These are phyloP conservation scores for Byssoonygena ceratinophila DNA, from an alignment of 2,329 filamentous ascomycete genomes.

Conservation along the genomic window DNA sequence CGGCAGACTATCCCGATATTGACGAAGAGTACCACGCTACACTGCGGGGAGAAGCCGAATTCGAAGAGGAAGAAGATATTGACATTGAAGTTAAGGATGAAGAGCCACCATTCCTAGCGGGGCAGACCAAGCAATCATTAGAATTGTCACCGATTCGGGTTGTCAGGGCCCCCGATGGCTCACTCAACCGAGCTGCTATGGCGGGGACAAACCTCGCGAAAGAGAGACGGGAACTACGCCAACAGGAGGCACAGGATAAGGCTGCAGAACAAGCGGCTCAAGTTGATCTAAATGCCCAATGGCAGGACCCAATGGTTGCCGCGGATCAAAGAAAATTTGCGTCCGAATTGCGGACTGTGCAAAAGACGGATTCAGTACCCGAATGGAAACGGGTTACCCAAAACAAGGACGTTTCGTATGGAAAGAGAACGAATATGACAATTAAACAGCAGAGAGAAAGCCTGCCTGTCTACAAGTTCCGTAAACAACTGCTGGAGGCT, in stretches of 20 bases:
- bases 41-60: constrained; percentile 69
- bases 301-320: constrained; percentile 92
- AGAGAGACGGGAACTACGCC: constrained; percentile 76
- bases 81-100: constrained; percentile 96
- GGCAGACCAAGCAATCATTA: constrained; percentile 91
- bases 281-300: constrained; percentile 77
- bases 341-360: constrained; percentile 59
- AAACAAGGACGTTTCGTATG: constrained; percentile 67
- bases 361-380: constrained; percentile 58
- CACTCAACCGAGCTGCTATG: constrained; percentile 92
- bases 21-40: constrained; percentile 90
- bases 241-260: constrained; percentile 75
- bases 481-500: constrained; percentile 76
- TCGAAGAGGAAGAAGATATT: constrained; percentile 91
- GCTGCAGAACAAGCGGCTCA: constrained; percentile 62
- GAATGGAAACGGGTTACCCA: constrained; percentile 86
- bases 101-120: constrained; percentile 88
- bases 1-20: constrained; percentile 85
- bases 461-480: constrained; percentile 80
- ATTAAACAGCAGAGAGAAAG: constrained; percentile 92
- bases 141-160: constrained; percentile 93
- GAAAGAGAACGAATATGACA: constrained; percentile 77
- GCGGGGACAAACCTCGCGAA: constrained; percentile 78
- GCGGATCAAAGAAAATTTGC: constrained; percentile 82
- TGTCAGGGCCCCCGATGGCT: constrained; percentile 96